Conservation (phyloP, 345 rosid species). For the Leavenworthia alabamica region DNA sequence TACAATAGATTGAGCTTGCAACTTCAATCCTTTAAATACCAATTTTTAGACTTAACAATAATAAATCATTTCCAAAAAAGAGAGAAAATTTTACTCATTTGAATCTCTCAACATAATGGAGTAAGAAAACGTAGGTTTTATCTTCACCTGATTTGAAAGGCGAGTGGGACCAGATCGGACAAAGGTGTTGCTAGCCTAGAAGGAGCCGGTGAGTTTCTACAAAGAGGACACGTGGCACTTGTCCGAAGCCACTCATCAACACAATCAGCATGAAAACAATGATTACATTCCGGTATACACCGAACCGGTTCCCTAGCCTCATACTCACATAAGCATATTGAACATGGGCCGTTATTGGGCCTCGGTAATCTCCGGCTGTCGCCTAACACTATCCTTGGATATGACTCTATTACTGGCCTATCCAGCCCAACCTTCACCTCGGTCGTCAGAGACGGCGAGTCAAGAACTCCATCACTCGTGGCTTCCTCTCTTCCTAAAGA, state of each 20-base stretch:
- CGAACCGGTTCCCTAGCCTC: conserved; percentile 40
- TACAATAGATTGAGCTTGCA: not conserved
- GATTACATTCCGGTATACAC: conserved; percentile 64
- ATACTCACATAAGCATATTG: conserved; percentile 65
- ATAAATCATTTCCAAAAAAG: not conserved
- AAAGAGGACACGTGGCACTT: conserved; percentile 67
- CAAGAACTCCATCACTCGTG: conserved; percentile 6
- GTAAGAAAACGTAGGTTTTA: not conserved
- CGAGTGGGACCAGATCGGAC: conserved; percentile 50
- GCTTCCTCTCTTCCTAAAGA: conserved; percentile 8
- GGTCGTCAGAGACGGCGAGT: not conserved
- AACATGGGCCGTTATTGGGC: conserved; percentile 55
- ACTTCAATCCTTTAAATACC: not conserved
- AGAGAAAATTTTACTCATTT: not conserved
- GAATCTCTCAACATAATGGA: not conserved
- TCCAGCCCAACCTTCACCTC: conserved; percentile 40
- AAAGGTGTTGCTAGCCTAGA: conserved; percentile 46
- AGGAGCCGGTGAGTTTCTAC: conserved; percentile 56
- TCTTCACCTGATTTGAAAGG: conserved; percentile 47
- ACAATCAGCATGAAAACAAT: conserved; percentile 67
- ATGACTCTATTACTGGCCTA: conserved; percentile 36
- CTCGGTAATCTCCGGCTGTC: conserved; percentile 51
- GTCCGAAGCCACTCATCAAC: conserved; percentile 64
- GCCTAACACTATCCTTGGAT: conserved; percentile 54
- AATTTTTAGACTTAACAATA: not conserved